Evolutionary conservation across 768 basidiomycete species (phyloP).

Genomic region (Xerocomellus amylosporus): DNA sequence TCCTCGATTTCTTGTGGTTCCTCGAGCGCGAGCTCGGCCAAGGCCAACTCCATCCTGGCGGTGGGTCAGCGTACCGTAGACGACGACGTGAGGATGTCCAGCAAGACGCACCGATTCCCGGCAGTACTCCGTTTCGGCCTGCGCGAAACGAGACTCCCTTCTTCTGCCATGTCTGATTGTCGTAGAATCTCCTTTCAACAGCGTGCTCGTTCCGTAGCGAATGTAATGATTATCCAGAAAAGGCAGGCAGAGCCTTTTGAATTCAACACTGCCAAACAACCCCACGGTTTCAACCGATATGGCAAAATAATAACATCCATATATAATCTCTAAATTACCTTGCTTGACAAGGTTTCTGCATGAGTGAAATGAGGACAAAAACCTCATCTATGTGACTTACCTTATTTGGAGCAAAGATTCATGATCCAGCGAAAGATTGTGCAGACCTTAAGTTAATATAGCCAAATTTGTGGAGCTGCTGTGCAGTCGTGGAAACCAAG

Average conservation of each 20-base stretch:
- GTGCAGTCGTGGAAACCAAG: no score
- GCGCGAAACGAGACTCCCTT: conserved; percentile 43
- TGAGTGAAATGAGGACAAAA: no score
- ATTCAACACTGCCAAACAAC: conserved; percentile 20
- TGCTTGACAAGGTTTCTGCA: no score
- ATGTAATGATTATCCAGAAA: neutral
- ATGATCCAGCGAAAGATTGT: no score
- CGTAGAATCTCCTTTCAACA: neutral
- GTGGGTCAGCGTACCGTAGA: conserved; percentile 2
- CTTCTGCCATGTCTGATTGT: conserved; percentile 15
- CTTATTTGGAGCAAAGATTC: no score
- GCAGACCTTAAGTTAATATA: no score
- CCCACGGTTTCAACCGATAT: no score
- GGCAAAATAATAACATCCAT: no score
- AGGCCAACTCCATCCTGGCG: conserved; percentile 69
- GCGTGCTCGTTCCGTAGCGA: neutral
- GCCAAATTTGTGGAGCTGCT: no score
- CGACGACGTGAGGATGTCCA: neutral
- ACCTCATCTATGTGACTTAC: no score
- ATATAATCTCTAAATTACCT: no score
- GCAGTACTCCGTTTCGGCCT: conserved; percentile 71
- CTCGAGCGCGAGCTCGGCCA: conserved; percentile 54
- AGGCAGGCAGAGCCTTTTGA: conserved; percentile 9
- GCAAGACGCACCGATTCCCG: conserved; percentile 60
- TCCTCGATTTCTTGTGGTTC: conserved; percentile 61